Conservation (phyloP, 208 protist species). For the Vickermania ingenoplastis region DNA sequence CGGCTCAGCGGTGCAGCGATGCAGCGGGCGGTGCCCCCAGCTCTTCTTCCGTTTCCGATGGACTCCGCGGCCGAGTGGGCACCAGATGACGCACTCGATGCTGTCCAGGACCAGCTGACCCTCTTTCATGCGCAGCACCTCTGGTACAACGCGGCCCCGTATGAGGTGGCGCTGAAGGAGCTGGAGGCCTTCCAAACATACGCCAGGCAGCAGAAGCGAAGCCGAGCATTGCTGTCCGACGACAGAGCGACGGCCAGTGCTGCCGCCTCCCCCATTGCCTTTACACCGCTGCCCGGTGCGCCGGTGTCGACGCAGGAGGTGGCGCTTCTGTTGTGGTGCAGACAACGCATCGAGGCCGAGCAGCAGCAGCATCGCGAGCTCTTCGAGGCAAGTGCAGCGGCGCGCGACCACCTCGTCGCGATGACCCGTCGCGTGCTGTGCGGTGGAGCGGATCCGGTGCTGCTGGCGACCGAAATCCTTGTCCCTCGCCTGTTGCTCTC, state of each 20-base stretch:
- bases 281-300: not conserved
- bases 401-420: conserved; percentile 7
- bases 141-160: conserved; percentile 33
- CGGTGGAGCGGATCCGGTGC: conserved; percentile 7
- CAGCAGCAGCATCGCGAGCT: conserved; percentile 27
- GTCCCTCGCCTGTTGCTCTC: conserved; percentile 64
- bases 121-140: conserved; percentile 46
- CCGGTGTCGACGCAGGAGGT: not conserved
- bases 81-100: not conserved
- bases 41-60: too few species aligned
- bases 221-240: not conserved
- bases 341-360: conserved; percentile 23
- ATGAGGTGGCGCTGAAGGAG: conserved; percentile 23
- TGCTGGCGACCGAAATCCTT: conserved; percentile 40
- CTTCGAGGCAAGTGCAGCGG: conserved; percentile 8
- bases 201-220: not conserved
- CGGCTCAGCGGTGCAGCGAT: too few species aligned
- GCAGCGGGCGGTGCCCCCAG: too few species aligned
- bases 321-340: not conserved
- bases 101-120: not conserved
- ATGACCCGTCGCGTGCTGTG: conserved; percentile 1
- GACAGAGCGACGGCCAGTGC: too few species aligned
- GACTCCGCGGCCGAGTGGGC: too few species aligned
- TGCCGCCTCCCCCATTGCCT: not conserved
- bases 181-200: conserved; percentile 17